Percentiles rank a stretch among this genome's conserved stretches.
Conservation (phyloP, 805 yeast species). For the Nakazawaea sp. region DNA sequence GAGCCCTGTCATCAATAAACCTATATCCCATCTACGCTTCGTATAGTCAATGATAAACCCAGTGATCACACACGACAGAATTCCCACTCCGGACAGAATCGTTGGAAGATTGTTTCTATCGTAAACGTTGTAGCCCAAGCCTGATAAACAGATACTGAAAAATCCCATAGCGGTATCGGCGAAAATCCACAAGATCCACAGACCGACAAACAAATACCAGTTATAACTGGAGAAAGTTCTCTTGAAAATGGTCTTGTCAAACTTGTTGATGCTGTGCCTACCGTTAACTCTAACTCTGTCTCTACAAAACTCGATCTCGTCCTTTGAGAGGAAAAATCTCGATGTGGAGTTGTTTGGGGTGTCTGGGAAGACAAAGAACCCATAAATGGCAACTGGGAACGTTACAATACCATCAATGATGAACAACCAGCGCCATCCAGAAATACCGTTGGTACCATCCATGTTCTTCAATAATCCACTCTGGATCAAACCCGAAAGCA, state of each 20-base stretch:
- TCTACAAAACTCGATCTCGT: slow-evolving; percentile 45
- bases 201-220: slow-evolving; percentile 41
- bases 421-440: slow-evolving; percentile 51
- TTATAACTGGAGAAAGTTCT: slow-evolving; percentile 50
- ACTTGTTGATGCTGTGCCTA: slow-evolving; percentile 21
- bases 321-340: slow-evolving; percentile 37
- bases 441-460: slow-evolving; percentile 37
- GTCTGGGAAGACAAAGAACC: slow-evolving; percentile 43
- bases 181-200: slow-evolving; percentile 42
- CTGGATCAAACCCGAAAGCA: slow-evolving; percentile 52
- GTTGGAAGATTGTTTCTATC: slow-evolving; percentile 33
- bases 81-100: slow-evolving; percentile 48
- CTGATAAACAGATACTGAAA: slow-evolving; percentile 49
- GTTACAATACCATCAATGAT: slow-evolving; percentile 44
- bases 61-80: slow-evolving; percentile 36
- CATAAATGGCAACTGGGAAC: slow-evolving; percentile 26
- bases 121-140: slow-evolving; percentile 53
- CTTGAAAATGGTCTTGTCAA: slow-evolving; percentile 43
- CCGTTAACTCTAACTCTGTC: slow-evolving; percentile 23
- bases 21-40: slow-evolving; percentile 47
- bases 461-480: slow-evolving; percentile 22
- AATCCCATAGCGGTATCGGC: slow-evolving; percentile 53
- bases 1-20: slow-evolving; percentile 44
- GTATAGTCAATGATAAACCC: slow-evolving; percentile 47
- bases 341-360: slow-evolving; percentile 51